Evolutionary conservation across 805 yeast genomes (phyloP), one percentile per base, ranked within the genome.

Genomic region (Kurtzmaniella fragi): DNA sequence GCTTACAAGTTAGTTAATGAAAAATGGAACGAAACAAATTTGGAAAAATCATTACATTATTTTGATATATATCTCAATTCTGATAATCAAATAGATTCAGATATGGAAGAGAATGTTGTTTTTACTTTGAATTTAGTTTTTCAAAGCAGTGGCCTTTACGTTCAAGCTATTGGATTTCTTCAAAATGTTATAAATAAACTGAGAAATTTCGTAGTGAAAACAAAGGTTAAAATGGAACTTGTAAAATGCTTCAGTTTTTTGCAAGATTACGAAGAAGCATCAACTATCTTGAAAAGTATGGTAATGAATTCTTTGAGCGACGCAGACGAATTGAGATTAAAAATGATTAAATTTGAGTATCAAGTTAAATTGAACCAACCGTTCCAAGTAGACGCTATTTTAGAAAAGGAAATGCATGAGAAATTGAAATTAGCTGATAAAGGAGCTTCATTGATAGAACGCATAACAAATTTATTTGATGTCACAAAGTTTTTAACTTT

Each of bases 401-500:
- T 23, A 43, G 3, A 20, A 20, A 20, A 20, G 8, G 25, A 20
- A 20, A 20, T 20, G 25, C 8, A 20, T 8, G 8, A 20, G 8
- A 5, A 46, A 54, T 10, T 46, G 67, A 15, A 32, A 41, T 2
- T 46, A 60, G 2, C 57, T 59, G 42, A 42, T 6, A 34, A 40
- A 1, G 43, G 37, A 15, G 12, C 47, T 4, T 31, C 50, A 3
- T 17, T 59, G 30, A 39, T 31, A 7, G 47, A 46, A 5, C 59
- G 54, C 40, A 50, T 67, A 14, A 31, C 38, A 5, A 62, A 59
- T 36, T 45, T 68, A 5, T 23, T 58, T 2, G 35, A 62, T 2
- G 40, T 71, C 13, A 62, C 73, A 1, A 54, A 49, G 32, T 61
- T 72, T 37, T 73, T 71, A 32, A 38, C 48, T 17, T 31, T 67